A percentile compares a stretch with the other conserved stretches of the same genome.
These are phyloP conservation scores for Vitellaria paradoxa DNA, from an alignment of 179 eudicot species.

Conservation along the genomic window DNA sequence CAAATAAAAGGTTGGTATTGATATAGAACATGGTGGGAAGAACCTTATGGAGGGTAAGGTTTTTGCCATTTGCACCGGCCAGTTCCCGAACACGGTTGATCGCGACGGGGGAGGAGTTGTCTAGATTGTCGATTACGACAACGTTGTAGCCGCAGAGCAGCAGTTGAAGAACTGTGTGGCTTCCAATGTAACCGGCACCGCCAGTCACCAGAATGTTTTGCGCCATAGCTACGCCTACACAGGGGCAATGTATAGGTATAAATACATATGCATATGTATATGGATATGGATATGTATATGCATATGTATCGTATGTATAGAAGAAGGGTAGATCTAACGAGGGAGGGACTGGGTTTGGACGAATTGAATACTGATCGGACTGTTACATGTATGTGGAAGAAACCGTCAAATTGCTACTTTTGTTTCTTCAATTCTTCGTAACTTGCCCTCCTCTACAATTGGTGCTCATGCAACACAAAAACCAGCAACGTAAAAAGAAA, in stretches of 20 bases:
- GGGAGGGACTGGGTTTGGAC: too few species aligned
- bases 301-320: too few species aligned
- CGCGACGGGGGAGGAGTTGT: constrained; percentile 68
- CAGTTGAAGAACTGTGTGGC: constrained; percentile 78
- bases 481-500: too few species aligned
- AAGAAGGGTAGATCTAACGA: too few species aligned
- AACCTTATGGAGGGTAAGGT: constrained; percentile 75
- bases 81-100: constrained; percentile 66
- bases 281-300: background rate
- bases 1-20: too few species aligned
- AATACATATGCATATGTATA: background rate
- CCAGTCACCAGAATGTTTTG: constrained; percentile 74
- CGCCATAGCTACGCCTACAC: constrained; percentile 27
- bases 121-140: constrained; percentile 76
- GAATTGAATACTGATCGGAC: too few species aligned
- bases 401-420: too few species aligned
- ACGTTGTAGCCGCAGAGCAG: constrained; percentile 59
- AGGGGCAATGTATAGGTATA: background rate
- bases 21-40: background rate
- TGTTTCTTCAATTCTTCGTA: too few species aligned
- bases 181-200: constrained; percentile 94
- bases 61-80: constrained; percentile 55
- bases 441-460: too few species aligned
- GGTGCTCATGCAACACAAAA: too few species aligned
- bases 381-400: too few species aligned